Evolutionary conservation across 208 protist species (phyloP).

Genomic region (Borovskyia barvae): DNA sequence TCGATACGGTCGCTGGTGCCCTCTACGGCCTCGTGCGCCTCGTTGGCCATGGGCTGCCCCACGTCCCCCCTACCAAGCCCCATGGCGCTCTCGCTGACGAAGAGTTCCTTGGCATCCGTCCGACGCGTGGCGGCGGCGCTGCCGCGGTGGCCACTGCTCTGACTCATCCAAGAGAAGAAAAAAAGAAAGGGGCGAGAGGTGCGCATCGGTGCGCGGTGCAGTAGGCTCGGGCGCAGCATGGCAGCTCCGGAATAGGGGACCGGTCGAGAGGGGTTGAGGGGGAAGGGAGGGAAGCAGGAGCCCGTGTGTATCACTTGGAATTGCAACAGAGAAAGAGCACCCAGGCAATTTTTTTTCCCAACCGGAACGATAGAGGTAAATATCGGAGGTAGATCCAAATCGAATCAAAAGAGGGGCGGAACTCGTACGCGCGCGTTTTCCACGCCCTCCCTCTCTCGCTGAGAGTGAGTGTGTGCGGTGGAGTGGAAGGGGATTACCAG

Average conservation of each 20-base stretch:
- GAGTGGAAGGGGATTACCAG: no score
- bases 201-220: background rate
- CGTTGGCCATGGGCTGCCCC: slow-evolving; percentile 30
- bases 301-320: no score
- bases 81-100: slow-evolving; percentile 26
- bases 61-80: slow-evolving; percentile 25
- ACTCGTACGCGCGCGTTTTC: no score
- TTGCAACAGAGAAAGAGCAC: no score
- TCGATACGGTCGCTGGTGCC: slow-evolving; percentile 7
- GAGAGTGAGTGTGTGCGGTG: no score
- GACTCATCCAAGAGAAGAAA: slow-evolving; percentile 17
- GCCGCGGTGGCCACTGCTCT: slow-evolving; percentile 23
- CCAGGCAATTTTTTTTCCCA: no score
- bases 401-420: no score
- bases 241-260: background rate
- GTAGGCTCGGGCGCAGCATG: background rate
- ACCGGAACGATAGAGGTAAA: no score
- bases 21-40: slow-evolving; percentile 16
- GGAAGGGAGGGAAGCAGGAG: no score
- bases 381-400: no score
- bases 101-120: slow-evolving; percentile 15
- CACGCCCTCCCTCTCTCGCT: no score
- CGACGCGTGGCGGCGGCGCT: slow-evolving; percentile 7
- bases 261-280: no score
- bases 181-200: slow-evolving; percentile 9